Evolutionary conservation across 2,329 filamentous ascomycete species (phyloP), one percentile per base, ranked within the genome.

Genomic region (Sphaerulina populicola): DNA sequence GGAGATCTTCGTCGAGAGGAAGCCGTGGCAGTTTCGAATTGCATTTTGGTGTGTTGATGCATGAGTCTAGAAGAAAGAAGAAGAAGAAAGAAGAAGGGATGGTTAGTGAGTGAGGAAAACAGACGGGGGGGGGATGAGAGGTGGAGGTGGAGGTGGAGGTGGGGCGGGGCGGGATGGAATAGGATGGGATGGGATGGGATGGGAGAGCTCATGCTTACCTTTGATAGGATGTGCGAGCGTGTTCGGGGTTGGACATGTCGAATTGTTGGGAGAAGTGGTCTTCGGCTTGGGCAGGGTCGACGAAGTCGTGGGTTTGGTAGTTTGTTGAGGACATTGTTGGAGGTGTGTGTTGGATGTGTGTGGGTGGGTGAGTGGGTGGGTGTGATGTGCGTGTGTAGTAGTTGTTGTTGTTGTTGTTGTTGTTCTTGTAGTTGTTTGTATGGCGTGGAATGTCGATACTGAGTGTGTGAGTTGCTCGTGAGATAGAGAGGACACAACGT

Each of bases 21-120:
- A 53, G 67, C 66, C 42, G 71, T 71, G 0, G 73, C 72, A 41
- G 66, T 70, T 45, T 67, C 69, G 41, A 74, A 71, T 59, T 76
- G 73, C 45, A 68, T 68, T 62, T 72, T 73, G 56, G 73, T 76
- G 64, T 76, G 73, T 56, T 74, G 68, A 54, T 74, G 73, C 72
- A 76, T 75, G 46, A 74, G 66, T 44, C 72, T 74, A 2, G 2
- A 18, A 18, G 18, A 18, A 18, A 3, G 0, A 18, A 18, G n/a
- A n/a, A n/a, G n/a, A n/a, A n/a, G n/a, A n/a, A n/a, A n/a, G n/a
- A n/a, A n/a, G n/a, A n/a, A n/a, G n/a, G n/a, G n/a, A n/a, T n/a
- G n/a, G 18, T 18, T 3, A 3, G 18, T 18, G 2, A 18, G 18
- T 18, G 18, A 18, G 18, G 2, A 18, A 18, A 18, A 18, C 18